Evolutionary conservation across 805 yeast species (phyloP), one percentile per base, ranked within the genome.

Genomic region (Schwanniomyces occidentalis): DNA sequence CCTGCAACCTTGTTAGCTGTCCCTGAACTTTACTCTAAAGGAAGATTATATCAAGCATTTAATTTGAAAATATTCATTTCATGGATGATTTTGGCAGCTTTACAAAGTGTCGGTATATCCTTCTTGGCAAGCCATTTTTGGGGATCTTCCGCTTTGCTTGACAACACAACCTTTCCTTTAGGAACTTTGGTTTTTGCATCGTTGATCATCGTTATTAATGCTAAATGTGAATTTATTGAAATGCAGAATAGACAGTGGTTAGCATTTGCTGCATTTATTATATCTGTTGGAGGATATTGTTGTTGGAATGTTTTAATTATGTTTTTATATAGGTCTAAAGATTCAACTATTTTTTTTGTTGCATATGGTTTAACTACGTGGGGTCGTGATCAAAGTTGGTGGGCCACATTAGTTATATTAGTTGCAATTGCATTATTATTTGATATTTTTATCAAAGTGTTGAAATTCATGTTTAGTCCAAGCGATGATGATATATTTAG

Each of bases 1-100:
- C 95, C 98, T 1, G 78, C 93, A 1, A 91, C 98, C 0, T 69
- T 93, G 34, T 57, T 91, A 33, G 93, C 98, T 0, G 85, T 89
- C 4, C 99, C 99, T 0, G 96, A 90, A 58, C 66, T 93, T 17
- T 93, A 93, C 54, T 49, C 79, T 2, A 78, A 73, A 31, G 97
- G 98, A 2, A 74, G 93, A 36, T 64, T 75, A 24, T 84, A 80
- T 46, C 75, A 80, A 52, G 82, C 81, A 3, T 91, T 93, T 63
- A 85, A 85, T 51, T 53, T 89, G 46, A 61, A 60, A 34, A 65
- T 86, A 4, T 89, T 90, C 44, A 36, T 87, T 0, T 68, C 73
- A 9, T 91, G 98, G 97, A 77, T 88, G 73, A 30, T 80, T 4
- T 56, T 84, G 30, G 95, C 93, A 0, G 76, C 91, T 3, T 54